A percentile compares a stretch with the other conserved stretches of the same genome.
These are phyloP conservation scores for Heliamphora pulchella DNA, from an alignment of 179 eudicot genomes.

Conservation along the genomic window DNA sequence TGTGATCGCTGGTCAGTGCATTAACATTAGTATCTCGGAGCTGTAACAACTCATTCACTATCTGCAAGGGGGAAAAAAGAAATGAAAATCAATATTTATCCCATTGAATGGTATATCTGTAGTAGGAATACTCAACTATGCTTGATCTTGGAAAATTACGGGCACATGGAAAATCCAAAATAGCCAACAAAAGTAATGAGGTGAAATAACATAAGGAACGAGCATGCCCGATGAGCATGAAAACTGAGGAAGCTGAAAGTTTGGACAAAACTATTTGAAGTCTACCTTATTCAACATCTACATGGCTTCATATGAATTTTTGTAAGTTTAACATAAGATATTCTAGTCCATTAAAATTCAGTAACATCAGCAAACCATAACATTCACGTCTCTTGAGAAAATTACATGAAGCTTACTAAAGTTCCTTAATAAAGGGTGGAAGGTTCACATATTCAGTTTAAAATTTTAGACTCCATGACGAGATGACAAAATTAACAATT, in stretches of 20 bases:
- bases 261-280: background rate
- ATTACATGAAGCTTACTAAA: background rate
- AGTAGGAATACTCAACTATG: background rate
- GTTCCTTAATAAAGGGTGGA: background rate
- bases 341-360: background rate
- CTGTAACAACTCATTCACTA: slow-evolving; percentile 46
- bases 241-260: background rate
- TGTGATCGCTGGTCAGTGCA: slow-evolving; percentile 37
- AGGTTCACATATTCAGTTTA: background rate
- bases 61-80: slow-evolving; percentile 27
- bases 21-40: slow-evolving; percentile 44
- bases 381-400: background rate
- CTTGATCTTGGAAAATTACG: background rate
- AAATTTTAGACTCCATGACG: background rate
- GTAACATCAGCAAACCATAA: background rate
- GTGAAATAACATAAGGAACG: background rate
- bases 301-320: background rate
- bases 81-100: background rate
- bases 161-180: background rate
- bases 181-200: background rate
- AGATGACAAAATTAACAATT: background rate
- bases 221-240: background rate
- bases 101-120: background rate
- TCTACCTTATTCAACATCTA: background rate
- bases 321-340: too few relatives aligned